Base-by-base conservation (phyloP, 148 eudicot species). In the Rhododendron griersonianum region DNA sequence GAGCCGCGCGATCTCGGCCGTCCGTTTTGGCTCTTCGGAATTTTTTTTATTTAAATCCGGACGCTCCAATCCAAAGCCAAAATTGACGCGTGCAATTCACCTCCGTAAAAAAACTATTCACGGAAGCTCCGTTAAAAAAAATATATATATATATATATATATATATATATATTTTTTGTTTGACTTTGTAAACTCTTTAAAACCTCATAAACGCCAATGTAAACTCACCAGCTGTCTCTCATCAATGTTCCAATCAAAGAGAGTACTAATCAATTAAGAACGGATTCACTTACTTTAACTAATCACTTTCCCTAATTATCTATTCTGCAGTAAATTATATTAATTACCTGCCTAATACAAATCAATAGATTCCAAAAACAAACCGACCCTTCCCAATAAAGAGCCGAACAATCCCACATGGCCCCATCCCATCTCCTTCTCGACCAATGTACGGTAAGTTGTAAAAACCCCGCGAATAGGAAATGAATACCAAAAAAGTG, bases 341-440 rank as follows among this genome's bases (percentile, higher is more conserved):
- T 41, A 41, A 41, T 41, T 41, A 41, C 80, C 77, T 28, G 44
- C 75, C 53, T 14, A 83, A 83, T 63, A 78, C 77, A 81, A 90
- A 37, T 81, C 61, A 50, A 5, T 80, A 47, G 61, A 50, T 51
- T 80, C 92, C 92, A 85, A 71, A 71, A 30, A 71, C 76, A 89
- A 88, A 87, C 92, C 93, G 94, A 87, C 92, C 91, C 92, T 87
- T 67, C 89, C 87, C 85, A 51, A 55, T 89, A 85, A 90, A 85
- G 91, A 86, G 89, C 86, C 87, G 88, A 92, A 92, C 94, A 90
- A 87, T 57, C 87, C 81, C 96, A 94, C 96, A 90, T 93, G 96
- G 95, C 73, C 65, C 83, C 92, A 86, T 91, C 87, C 92, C 92
- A 85, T 90, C 87, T 83, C 85, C 85, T 90, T 84, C 86, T 87